Evolutionary conservation across 2,329 filamentous ascomycete species (phyloP).

Genomic region (Delphinella strobiligena): DNA sequence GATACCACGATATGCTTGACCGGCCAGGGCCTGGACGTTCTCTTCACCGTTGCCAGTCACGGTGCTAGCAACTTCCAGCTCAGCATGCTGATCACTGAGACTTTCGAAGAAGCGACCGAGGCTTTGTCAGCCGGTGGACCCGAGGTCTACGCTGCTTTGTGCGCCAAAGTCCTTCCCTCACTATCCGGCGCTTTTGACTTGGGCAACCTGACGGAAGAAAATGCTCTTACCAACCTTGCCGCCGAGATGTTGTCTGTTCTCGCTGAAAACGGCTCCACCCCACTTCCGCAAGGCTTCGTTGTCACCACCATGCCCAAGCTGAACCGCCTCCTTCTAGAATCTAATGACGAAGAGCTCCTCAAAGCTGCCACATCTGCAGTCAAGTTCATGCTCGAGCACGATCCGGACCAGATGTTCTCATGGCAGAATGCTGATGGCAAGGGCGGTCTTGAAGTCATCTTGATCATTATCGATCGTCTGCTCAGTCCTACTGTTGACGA

Average conservation of each 20-base stretch:
- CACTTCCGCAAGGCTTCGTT: slow-evolving; percentile 77
- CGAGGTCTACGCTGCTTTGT: slow-evolving; percentile 65
- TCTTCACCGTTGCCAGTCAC: slow-evolving; percentile 82
- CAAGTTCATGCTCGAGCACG: slow-evolving; percentile 81
- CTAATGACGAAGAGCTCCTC: slow-evolving; percentile 76
- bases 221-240: slow-evolving; percentile 74
- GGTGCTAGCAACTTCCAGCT: slow-evolving; percentile 86
- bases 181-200: slow-evolving; percentile 84
- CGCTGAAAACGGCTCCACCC: slow-evolving; percentile 70
- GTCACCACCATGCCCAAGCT: slow-evolving; percentile 78
- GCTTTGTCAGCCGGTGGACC: slow-evolving; percentile 51
- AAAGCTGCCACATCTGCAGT: slow-evolving; percentile 76
- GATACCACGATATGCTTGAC: slow-evolving; percentile 64
- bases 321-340: slow-evolving; percentile 67
- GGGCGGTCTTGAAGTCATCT: slow-evolving; percentile 74
- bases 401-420: slow-evolving; percentile 76
- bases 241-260: slow-evolving; percentile 73
- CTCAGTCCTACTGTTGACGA: slow-evolving; percentile 78
- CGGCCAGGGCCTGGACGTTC: slow-evolving; percentile 63
- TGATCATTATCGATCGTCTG: slow-evolving; percentile 85
- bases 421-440: slow-evolving; percentile 74
- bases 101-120: slow-evolving; percentile 77
- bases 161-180: slow-evolving; percentile 74
- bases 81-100: slow-evolving; percentile 74
- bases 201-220: slow-evolving; percentile 72